Base-by-base conservation (phyloP, 345 rosid genomes). In the Aquilaria yunnanensis region DNA sequence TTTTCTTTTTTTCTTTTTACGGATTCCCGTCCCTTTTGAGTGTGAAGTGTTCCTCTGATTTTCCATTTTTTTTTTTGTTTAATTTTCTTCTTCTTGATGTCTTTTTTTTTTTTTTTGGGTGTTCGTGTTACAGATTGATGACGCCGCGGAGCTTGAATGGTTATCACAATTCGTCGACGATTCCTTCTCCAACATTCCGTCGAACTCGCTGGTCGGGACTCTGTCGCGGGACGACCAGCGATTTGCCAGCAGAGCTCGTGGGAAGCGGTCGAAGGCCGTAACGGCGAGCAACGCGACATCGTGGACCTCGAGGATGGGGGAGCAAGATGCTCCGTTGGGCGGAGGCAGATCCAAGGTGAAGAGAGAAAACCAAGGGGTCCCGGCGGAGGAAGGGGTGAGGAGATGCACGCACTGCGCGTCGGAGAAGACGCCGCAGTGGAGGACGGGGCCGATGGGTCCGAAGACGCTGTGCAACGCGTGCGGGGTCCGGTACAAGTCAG, bases 71-170 rank as follows among this genome's bases (percentile, higher is more conserved):
- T 16, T 23, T 23, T 23, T 64, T 46, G 55, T 16, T 13, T 34
- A 32, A 9, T 9, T 50, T 32, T 37, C 32, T 10, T 56, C 3
- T 6, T 5, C 37, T 30, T 33, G 12, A 9, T n/a, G 6, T 9
- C 56, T 0, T 2, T 4, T 1, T 12, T 60, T 48, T 47, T 30
- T 31, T 23, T 9, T 62, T 47, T 31, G 11, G 29, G 41, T 64
- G 45, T 46, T 50, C 10, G 55, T 54, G 65, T 46, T 60, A 74
- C 63, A 90, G 97, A 79, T 74, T 65, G 93, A 90, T 62, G 96
- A 90, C 48, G 87, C 82, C 52, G 97, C 97, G 14, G 92, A 90
- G 72, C 67, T 90, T 14, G 97, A 90, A 58, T 88, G 96, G 97
- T 74, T 90, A 10, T 88, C 96, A 12, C 84, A 69, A 54, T 84